Conservation (phyloP, 1,139 yeast species). For the Candida dubliniensis region DNA sequence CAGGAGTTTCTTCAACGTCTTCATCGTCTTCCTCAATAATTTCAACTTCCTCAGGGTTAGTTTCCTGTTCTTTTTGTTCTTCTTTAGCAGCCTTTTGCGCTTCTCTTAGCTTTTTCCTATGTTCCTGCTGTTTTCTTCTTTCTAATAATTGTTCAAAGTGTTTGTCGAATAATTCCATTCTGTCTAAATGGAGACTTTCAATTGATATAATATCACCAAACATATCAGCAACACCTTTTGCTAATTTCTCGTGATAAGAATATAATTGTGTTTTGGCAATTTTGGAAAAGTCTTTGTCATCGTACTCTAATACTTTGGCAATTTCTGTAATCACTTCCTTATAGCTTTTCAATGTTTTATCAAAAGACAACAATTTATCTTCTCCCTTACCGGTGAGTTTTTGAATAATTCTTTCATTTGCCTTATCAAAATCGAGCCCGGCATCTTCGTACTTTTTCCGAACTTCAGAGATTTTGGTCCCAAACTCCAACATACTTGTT, state of each 20-base stretch:
- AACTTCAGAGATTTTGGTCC: conserved; percentile 42
- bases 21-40: conserved; percentile 16
- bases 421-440: conserved; percentile 51
- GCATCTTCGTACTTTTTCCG: conserved; percentile 41
- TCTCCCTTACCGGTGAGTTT: conserved; percentile 32
- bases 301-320: conserved; percentile 28
- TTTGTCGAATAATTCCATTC: conserved; percentile 37
- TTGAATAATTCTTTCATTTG: conserved; percentile 41
- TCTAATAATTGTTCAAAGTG: conserved; percentile 34
- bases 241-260: conserved; percentile 32
- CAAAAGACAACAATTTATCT: conserved; percentile 37
- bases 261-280: conserved; percentile 35
- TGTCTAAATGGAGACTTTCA: conserved; percentile 40
- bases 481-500: conserved; percentile 44
- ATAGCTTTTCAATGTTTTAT: conserved; percentile 33
- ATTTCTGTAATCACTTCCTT: conserved; percentile 33
- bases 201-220: conserved; percentile 32
- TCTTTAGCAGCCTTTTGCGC: conserved; percentile 22
- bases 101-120: conserved; percentile 34
- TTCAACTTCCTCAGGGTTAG: conserved; percentile 16
- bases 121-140: conserved; percentile 38
- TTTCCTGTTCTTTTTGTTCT: conserved; percentile 18
- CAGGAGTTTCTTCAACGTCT: conserved; percentile 9
- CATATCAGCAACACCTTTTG: conserved; percentile 36
- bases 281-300: conserved; percentile 26